Percentiles rank a stretch among this genome's conserved stretches.
Evolutionary conservation across 495 filamentous ascomycete species (phyloP).

Genomic region (Penicillium paxilli): DNA sequence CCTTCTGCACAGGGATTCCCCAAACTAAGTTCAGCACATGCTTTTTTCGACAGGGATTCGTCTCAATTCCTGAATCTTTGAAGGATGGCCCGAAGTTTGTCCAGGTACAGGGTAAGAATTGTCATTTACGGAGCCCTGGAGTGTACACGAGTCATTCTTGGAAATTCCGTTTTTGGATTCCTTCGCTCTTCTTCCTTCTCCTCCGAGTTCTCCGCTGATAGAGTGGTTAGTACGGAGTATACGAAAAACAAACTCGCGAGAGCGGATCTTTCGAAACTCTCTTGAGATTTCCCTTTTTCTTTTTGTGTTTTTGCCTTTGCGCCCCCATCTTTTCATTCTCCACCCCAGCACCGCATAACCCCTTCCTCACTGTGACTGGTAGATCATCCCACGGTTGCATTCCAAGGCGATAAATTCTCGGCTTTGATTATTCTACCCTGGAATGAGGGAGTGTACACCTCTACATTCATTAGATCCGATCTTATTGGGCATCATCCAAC

Average conservation of each 20-base stretch:
- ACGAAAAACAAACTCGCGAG: background rate
- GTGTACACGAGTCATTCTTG: too few species aligned
- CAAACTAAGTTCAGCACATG: background rate
- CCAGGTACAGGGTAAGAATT: background rate
- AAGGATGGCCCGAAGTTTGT: background rate
- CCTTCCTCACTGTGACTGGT: conserved; percentile 1
- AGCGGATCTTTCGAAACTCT: conserved; percentile 1
- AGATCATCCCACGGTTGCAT: conserved; percentile 31
- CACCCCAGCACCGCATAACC: background rate
- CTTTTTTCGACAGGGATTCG: background rate
- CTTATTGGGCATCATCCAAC: background rate
- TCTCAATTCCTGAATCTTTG: background rate
- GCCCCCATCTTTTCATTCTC: background rate
- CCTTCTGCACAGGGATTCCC: background rate
- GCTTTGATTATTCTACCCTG: background rate
- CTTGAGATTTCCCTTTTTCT: too few species aligned
- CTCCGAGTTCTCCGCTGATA: too few species aligned
- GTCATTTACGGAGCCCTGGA: background rate
- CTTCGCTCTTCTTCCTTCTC: too few species aligned
- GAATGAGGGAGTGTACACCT: background rate
- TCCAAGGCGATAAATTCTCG: background rate
- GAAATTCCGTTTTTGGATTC: too few species aligned
- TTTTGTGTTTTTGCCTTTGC: background rate
- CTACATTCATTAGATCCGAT: conserved; percentile 2
- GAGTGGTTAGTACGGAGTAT: too few species aligned